Base-by-base conservation (phyloP, 352 stramenopile genomes). In the Globisporangium irregulare region DNA sequence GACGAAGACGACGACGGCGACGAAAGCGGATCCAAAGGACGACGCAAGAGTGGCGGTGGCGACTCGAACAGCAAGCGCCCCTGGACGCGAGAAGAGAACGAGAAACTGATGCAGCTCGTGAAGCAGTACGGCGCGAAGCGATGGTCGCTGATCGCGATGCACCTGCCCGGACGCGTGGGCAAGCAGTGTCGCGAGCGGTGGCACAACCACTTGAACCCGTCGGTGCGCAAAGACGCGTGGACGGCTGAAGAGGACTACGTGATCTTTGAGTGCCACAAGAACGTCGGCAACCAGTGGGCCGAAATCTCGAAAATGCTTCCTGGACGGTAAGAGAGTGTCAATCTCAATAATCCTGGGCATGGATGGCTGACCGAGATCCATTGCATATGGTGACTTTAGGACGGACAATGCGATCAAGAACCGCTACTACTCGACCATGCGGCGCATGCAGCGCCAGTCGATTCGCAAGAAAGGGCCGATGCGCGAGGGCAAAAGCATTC, bases 391-490 rank as follows among this genome's bases (percentile, higher is more conserved):
- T 66, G 25, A 24, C 18, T 32, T 22, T 46, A 87, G 86, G 53
- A 96, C 91, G 29, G 90, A 97, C 71, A 97, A 97, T 71, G 88
- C 87, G 32, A 97, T 97, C 71, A 97, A 97, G 75, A 97, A 96
- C 66, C 81, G 89, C 43, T 97, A 94, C 72, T 97, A 98, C 73
- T 97, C 89, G 66, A 97, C 86, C n/a, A 95, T 95, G 86, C 76
- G 89, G 4, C 84, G 89, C 65, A 93, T 96, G 84, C 84, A 95
- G 72, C 76, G 89, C 0, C 89, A 96, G 68, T 95, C 88, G 22
- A 82, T 95, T 51, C 88, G 88, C 20, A 95, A 94, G 76, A 95
- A 95, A 81, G 85, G 84, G 1, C 77, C 83, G 10, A 79, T 94
- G 71, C 78, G 86, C 22, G 84, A 94, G 60, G 86, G 84, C 58